Percentiles rank a stretch among this genome's conserved stretches.
phyloP scores from a whole-genome alignment of 2,329 filamentous ascomycete species.

The Capronia epimyces region DNA sequence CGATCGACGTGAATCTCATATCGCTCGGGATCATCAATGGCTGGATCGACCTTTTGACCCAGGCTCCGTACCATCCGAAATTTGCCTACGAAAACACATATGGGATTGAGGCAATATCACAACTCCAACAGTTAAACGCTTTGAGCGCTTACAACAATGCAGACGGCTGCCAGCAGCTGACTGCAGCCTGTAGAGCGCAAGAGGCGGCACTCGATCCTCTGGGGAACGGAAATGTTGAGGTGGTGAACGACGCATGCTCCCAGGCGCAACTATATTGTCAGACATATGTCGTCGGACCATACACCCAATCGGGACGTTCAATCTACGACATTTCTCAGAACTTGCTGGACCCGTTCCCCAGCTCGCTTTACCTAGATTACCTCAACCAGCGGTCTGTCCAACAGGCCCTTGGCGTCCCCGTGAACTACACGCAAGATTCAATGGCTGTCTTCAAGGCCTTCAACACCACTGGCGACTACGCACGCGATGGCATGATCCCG shows the following conservation, averaged over 20 bases:
- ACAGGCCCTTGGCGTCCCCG: conserved; percentile 50
- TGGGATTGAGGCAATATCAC: conserved; percentile 51
- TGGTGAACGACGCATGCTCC: conserved; percentile 30
- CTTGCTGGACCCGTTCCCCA: conserved; percentile 53
- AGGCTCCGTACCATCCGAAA: conserved; percentile 41
- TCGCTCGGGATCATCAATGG: conserved; percentile 68
- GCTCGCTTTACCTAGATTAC: conserved; percentile 52
- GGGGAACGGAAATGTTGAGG: conserved; percentile 23
- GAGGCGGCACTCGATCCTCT: conserved; percentile 25
- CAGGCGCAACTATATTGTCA: conserved; percentile 32
- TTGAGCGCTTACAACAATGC: conserved; percentile 26
- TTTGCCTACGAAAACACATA: conserved; percentile 50
- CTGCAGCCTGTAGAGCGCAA: conserved; percentile 25
- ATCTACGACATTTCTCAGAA: conserved; percentile 58
- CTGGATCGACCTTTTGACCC: conserved; percentile 59
- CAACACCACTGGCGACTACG: conserved; percentile 28
- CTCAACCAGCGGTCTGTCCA: conserved; percentile 54
- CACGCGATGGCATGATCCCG: conserved; percentile 31
- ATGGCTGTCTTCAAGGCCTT: conserved; percentile 32
- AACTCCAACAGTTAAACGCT: conserved; percentile 28
- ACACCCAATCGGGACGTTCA: conserved; percentile 32
- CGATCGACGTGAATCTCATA: conserved; percentile 37
- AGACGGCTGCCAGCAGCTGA: conserved; percentile 28
- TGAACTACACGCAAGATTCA: conserved; percentile 39
- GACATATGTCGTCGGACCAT: conserved; percentile 37